phyloP scores from a whole-genome alignment of 768 basidiomycete genomes.

The Amanita inopinata region DNA sequence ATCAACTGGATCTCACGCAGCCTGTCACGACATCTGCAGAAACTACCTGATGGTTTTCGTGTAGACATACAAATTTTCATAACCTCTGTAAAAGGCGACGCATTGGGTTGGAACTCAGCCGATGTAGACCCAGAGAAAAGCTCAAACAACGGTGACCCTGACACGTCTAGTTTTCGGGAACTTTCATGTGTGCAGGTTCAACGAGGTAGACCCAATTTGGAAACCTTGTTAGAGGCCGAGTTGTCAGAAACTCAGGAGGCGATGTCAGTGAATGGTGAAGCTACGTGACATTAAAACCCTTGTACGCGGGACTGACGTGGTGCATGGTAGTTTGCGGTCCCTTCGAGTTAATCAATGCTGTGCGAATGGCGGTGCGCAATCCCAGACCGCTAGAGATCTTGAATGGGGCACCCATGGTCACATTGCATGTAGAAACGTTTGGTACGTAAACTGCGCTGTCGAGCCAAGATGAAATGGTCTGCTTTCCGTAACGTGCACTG shows the following conservation, averaged over 20 bases:
- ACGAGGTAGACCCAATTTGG: constrained; percentile 34
- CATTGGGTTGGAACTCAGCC: constrained; percentile 15
- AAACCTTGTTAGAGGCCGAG: constrained; percentile 26
- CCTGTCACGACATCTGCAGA: constrained; percentile 22
- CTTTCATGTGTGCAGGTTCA: constrained; percentile 19
- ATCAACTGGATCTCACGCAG: constrained; percentile 36
- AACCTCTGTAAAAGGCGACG: constrained; percentile 20
- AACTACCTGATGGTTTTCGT: constrained; percentile 19
- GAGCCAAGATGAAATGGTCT: too few relatives aligned
- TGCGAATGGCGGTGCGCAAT: constrained; percentile 28
- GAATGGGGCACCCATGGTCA: constrained; percentile 34
- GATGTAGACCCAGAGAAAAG: constrained; percentile 13
- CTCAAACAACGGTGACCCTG: constrained; percentile 11
- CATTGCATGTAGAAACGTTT: constrained; percentile 37
- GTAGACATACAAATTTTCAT: constrained; percentile 32
- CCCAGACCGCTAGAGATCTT: constrained; percentile 28
- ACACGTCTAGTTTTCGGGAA: constrained; percentile 14
- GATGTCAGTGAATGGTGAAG: constrained; percentile 42
- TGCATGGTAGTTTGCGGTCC: constrained; percentile 50
- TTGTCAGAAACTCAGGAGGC: constrained; percentile 24
- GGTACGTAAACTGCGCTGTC: too few relatives aligned
- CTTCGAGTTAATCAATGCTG: constrained; percentile 25
- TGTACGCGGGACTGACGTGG: too few relatives aligned
- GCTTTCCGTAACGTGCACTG: too few relatives aligned
- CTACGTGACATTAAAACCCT: too few relatives aligned